Base-by-base conservation (phyloP, 1,139 yeast genomes). In the Blastobotrys elegans region DNA sequence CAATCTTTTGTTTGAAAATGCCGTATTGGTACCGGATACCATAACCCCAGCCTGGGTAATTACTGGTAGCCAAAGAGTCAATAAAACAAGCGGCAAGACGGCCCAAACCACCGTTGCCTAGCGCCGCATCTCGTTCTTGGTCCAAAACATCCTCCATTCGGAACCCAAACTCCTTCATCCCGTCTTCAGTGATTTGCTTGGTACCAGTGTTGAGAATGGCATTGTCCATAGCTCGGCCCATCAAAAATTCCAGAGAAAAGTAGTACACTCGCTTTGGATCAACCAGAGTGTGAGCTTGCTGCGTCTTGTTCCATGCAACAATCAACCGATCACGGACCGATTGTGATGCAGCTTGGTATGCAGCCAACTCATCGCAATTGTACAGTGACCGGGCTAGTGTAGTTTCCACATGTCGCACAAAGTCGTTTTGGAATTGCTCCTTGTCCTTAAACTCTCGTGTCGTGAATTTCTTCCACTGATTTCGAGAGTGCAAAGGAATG, bases 1-100 rank as follows among this genome's bases (percentile, higher is more conserved):
- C 76, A 62, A 90, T 88, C 65, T 82, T 82, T 69, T 90, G 97
- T 58, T 88, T 79, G 69, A 90, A 90, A 58, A 90, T 90, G 66
- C 96, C 97, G 64, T 89, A 89, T 67, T 88, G 90, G 69, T 89
- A 89, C 64, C 95, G 82, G 58, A 89, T 73, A 51, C 97, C 97
- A 66, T 90, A 90, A 53, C 97, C 97, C 97, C 97, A 89, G 46
- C 95, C 96, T 29, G 95, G 89, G 66, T 86, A 87, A 65, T 87
- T 82, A 57, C 85, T 83, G 6, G 95, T 82, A 31, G 95, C 80
- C 63, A 90, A 72, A 1, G 96, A 87, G 69, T 90, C 97, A 47
- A 90, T 80, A 63, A 87, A 89, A 69, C 97, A 89, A 34, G 97
- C 96, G 33, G 97, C 97, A 62, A 90, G 74, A 65, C 97, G 79